phyloP scores from a whole-genome alignment of 305 asterid genomes.

The Solanum hybrid region DNA sequence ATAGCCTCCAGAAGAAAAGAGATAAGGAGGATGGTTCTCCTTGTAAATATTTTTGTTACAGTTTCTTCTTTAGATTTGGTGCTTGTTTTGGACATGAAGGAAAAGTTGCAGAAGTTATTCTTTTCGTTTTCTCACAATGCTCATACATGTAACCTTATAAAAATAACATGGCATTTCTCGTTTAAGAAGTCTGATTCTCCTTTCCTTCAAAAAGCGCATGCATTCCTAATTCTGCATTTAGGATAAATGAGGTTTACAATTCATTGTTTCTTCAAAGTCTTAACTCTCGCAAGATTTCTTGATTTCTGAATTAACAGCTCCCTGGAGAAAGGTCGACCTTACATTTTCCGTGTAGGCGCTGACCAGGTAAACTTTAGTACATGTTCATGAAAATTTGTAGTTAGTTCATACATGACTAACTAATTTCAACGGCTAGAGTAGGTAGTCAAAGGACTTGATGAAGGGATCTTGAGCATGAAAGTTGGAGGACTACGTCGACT shows the following conservation, averaged over 20 bases:
- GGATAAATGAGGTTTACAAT: background rate
- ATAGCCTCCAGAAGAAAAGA: background rate
- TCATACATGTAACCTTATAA: background rate
- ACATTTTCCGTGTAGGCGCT: conserved; percentile 85
- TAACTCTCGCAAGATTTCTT: conserved; percentile 3
- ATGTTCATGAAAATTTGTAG: background rate
- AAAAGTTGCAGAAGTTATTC: background rate
- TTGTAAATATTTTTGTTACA: background rate
- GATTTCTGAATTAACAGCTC: conserved; percentile 46
- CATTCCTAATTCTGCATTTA: background rate
- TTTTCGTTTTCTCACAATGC: background rate
- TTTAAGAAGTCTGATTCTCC: background rate
- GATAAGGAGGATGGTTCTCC: background rate
- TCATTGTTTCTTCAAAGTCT: background rate
- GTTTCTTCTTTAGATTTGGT: background rate
- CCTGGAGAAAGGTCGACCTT: conserved; percentile 76
- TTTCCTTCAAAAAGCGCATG: background rate
- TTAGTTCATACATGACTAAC: background rate
- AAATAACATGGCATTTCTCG: background rate
- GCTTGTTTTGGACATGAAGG: background rate
- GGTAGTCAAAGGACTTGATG: conserved; percentile 95
- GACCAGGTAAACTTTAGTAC: conserved; percentile 57
- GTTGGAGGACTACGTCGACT: conserved; percentile 88
- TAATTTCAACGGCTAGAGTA: conserved; percentile 15
- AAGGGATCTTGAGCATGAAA: conserved; percentile 91